Conservation (phyloP, 345 rosid species). For the Gossypium australe region DNA sequence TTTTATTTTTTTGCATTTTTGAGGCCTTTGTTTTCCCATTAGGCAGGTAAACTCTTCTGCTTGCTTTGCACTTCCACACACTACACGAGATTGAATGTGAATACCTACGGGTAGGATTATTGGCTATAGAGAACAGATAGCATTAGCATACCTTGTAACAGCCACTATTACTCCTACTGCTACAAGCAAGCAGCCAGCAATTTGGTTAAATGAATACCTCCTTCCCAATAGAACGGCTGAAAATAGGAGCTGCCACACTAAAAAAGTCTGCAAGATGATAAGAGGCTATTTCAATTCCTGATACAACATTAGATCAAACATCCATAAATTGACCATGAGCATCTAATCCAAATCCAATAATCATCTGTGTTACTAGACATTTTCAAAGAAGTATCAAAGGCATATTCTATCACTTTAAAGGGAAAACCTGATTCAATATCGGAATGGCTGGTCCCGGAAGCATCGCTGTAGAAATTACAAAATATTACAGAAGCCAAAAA, state of each 20-base stretch:
- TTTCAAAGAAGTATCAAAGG: conserved; percentile 1
- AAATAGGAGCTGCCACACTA: conserved; percentile 80
- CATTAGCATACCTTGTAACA: conserved; percentile 54
- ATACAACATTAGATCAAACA: background rate
- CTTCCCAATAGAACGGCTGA: conserved; percentile 56
- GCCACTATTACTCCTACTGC: conserved; percentile 73
- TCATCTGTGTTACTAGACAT: background rate
- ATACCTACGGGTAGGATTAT: background rate
- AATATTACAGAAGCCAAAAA: background rate
- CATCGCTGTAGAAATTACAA: conserved; percentile 46
- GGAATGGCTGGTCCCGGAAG: conserved; percentile 95
- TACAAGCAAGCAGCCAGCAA: conserved; percentile 72
- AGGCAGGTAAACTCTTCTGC: background rate
- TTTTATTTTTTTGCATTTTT: background rate
- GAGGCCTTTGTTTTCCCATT: background rate
- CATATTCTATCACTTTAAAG: background rate
- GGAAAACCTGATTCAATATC: conserved; percentile 62
- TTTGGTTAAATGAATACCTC: conserved; percentile 56
- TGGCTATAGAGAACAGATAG: background rate
- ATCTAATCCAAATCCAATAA: background rate
- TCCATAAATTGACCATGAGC: background rate
- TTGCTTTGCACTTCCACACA: background rate
- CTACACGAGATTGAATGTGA: background rate
- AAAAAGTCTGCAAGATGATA: conserved; percentile 52
- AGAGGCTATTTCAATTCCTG: conserved; percentile 3